Percentiles rank a stretch among this genome's conserved stretches.
These are phyloP conservation scores for Aureobasidium sp. DNA, from an alignment of 2,329 filamentous ascomycete species.

Conservation along the genomic window DNA sequence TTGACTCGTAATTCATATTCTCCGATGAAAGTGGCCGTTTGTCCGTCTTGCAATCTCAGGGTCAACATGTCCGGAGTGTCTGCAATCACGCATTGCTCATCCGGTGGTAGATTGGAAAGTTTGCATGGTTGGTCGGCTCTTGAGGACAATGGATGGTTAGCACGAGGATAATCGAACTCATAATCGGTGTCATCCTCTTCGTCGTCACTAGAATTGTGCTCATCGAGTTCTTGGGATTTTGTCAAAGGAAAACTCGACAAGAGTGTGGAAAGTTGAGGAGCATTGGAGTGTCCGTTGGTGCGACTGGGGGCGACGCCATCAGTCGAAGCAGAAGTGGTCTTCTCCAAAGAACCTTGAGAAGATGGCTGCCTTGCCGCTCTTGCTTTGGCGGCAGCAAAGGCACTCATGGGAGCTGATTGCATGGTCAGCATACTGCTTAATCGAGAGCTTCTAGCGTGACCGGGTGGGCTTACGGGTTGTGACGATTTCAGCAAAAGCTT, in stretches of 20 bases:
- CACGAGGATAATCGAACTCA: not conserved
- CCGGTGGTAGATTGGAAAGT: slow-evolving; percentile 19
- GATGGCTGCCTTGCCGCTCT: slow-evolving; percentile 7
- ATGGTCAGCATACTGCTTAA: not conserved
- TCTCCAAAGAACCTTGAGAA: not conserved
- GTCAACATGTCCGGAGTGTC: slow-evolving; percentile 18
- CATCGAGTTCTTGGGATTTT: slow-evolving; percentile 20
- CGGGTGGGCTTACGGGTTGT: not conserved
- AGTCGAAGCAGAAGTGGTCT: not conserved
- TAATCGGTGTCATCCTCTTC: not conserved
- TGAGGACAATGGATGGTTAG: not conserved
- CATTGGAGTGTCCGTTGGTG: not conserved
- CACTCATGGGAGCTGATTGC: slow-evolving; percentile 25
- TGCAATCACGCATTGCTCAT: slow-evolving; percentile 16
- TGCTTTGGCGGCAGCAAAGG: slow-evolving; percentile 27
- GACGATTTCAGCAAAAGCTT: slow-evolving; percentile 26
- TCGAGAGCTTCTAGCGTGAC: no score
- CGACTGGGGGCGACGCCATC: not conserved
- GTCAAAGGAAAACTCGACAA: slow-evolving; percentile 14
- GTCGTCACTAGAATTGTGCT: slow-evolving; percentile 12
- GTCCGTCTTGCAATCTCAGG: slow-evolving; percentile 22
- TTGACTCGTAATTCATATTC: slow-evolving; percentile 59
- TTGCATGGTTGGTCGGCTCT: slow-evolving; percentile 5
- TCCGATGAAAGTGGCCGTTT: slow-evolving; percentile 46
- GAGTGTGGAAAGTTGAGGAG: slow-evolving; percentile 1